Percentiles rank a stretch among this genome's conserved stretches.
Conservation (phyloP, 2,329 filamentous ascomycete species). For the Cladophialophora immunda region DNA sequence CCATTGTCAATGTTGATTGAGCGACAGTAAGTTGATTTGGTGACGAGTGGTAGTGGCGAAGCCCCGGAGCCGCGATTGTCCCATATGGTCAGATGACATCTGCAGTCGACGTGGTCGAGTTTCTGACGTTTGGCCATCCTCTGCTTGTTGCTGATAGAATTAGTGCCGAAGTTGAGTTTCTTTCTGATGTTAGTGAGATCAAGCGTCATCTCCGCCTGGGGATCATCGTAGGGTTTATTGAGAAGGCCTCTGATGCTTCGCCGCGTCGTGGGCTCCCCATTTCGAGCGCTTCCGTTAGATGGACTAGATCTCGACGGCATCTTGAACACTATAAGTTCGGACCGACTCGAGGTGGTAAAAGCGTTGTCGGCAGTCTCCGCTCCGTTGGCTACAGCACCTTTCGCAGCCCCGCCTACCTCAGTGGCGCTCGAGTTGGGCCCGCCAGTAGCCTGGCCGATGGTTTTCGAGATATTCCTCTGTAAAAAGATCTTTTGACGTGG, state of each 20-base stretch:
- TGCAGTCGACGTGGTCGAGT: constrained; percentile 32
- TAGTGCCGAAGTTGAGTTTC: constrained; percentile 39
- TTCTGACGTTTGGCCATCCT: constrained; percentile 34
- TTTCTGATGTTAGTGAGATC: constrained; percentile 38
- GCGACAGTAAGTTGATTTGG: constrained; percentile 28
- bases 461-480: constrained; percentile 27
- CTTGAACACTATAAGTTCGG: background rate
- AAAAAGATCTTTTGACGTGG: constrained; percentile 26
- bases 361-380: background rate
- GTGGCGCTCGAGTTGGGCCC: background rate
- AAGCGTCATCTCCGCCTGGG: constrained; percentile 33
- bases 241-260: constrained; percentile 31
- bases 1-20: constrained; percentile 28
- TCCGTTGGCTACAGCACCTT: background rate
- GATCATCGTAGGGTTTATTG: constrained; percentile 24
- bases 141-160: constrained; percentile 19
- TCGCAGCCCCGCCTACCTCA: background rate
- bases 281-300: background rate
- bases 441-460: background rate
- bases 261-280: constrained; percentile 19
- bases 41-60: constrained; percentile 20
- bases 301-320: constrained; percentile 19
- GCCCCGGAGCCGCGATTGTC: constrained; percentile 37
- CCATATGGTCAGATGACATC: constrained; percentile 39
- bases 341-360: background rate